These are phyloP conservation scores for Crithidia expoeki DNA, from an alignment of 208 protist genomes.

Conservation along the genomic window DNA sequence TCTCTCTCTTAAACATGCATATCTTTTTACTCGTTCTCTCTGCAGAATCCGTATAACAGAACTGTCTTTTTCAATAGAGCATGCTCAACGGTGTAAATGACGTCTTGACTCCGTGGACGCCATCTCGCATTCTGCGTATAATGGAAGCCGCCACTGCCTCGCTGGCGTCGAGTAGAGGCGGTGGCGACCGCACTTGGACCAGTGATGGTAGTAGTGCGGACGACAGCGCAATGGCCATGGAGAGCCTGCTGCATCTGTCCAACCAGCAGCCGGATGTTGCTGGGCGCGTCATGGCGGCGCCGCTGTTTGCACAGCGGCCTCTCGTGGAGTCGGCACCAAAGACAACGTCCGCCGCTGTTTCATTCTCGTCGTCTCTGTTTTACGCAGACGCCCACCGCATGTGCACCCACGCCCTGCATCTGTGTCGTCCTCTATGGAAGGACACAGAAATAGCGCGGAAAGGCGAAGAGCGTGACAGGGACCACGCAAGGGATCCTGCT, in stretches of 20 bases:
- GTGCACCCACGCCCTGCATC: conserved; percentile 44
- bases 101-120: conserved; percentile 59
- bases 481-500: not conserved
- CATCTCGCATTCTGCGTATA: conserved; percentile 43
- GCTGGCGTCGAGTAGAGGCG: not conserved
- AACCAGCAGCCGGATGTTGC: conserved; percentile 65
- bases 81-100: conserved; percentile 28
- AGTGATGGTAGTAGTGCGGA: not conserved
- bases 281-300: conserved; percentile 59
- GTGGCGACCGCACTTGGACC: not conserved
- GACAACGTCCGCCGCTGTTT: not conserved
- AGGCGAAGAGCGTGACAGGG: not conserved
- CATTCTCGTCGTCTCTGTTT: conserved; percentile 2
- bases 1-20: too few relatives aligned
- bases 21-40: too few relatives aligned
- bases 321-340: conserved; percentile 19
- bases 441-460: not conserved
- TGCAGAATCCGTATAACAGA: not conserved
- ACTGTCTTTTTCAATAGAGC: not conserved
- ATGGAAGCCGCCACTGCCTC: conserved; percentile 47
- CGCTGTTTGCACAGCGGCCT: conserved; percentile 63
- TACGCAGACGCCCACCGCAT: conserved; percentile 39
- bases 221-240: conserved; percentile 28
- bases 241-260: conserved; percentile 44
- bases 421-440: conserved; percentile 22